Base-by-base conservation (phyloP, 148 eudicot genomes). In the Euryodendron excelsum region DNA sequence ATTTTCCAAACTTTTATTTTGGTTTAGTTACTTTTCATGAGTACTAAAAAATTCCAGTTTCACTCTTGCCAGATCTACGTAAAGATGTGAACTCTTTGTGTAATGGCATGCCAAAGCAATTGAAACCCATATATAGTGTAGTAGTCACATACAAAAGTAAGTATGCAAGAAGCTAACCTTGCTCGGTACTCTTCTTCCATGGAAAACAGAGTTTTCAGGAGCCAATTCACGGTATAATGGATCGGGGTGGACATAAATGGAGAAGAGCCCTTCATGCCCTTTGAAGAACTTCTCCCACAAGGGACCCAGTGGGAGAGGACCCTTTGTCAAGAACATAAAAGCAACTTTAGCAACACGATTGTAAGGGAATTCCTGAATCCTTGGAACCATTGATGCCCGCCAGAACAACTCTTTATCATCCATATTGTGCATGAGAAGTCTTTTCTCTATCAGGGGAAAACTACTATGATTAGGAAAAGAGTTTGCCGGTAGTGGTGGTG, bases 251-350 rank as follows among this genome's bases (percentile, higher is more conserved):
- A 69, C 44, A 45, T 69, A 45, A 8, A 69, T 69, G 31, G 73
- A 41, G 55, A 9, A 69, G 2, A 69, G 21, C 11, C 55, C 33
- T 44, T 69, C 55, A 20, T 69, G 73, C 20, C 73, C 73, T 10
- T 27, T 6, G 34, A 69, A 69, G 55, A 69, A 69, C 33, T 23
- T 44, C 55, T 69, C 73, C 73, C 73, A 69, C 33, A 69, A 27
- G 7, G 53, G 73, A 11, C 48, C 73, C 55, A 69, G 5, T 12
- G 53, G 73, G 1, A 69, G 1, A 13, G 53, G 53, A 7, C 73
- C 73, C 55, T 27, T 69, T 5, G 73, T 69, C 55, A 69, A 69
- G 55, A 69, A 69, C 73, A 69, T 44, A 56, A 69, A 69, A 27
- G 73, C 73, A 13, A 69, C 55, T 27, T 69, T 69, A 11, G 55